Percentiles rank a stretch among this genome's conserved stretches.
These are phyloP conservation scores for Pigoraptor vietnamica DNA, from an alignment of 78 protist genomes.

Conservation along the genomic window DNA sequence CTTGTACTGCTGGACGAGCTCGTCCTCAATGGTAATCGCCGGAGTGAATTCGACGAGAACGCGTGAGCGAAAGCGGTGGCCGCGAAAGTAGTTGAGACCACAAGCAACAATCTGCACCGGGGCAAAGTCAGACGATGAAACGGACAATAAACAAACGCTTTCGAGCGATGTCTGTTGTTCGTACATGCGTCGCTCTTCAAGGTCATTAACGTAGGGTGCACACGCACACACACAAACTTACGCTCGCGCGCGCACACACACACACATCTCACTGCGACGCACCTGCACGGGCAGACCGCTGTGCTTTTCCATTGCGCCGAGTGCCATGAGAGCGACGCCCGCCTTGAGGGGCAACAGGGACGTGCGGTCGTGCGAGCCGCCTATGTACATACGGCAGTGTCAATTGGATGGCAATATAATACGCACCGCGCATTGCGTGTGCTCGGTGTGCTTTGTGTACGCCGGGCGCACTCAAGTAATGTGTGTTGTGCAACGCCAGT, in stretches of 20 bases:
- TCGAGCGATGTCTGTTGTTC: neutral
- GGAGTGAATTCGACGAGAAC: constrained; percentile 30
- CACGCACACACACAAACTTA: too few relatives aligned
- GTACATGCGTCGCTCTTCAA: too few relatives aligned
- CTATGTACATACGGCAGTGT: neutral
- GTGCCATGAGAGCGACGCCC: constrained; percentile 36
- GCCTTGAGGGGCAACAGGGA: constrained; percentile 37
- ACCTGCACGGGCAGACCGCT: neutral
- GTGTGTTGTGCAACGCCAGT: too few relatives aligned
- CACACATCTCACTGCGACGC: neutral
- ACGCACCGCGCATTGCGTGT: neutral
- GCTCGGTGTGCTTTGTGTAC: too few relatives aligned
- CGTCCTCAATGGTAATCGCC: constrained; percentile 9
- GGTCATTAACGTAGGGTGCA: too few relatives aligned
- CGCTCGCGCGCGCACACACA: too few relatives aligned
- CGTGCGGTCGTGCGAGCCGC: constrained; percentile 42
- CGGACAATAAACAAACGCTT: too few relatives aligned
- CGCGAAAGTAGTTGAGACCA: constrained; percentile 38
- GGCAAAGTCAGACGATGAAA: too few relatives aligned
- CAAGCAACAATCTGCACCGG: constrained; percentile 22
- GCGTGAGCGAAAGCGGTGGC: constrained; percentile 31
- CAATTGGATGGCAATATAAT: too few relatives aligned
- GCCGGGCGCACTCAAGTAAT: too few relatives aligned
- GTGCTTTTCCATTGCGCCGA: constrained; percentile 27
- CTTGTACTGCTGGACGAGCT: neutral